Conservation (phyloP, 805 yeast genomes). For the Starmerella powellii region DNA sequence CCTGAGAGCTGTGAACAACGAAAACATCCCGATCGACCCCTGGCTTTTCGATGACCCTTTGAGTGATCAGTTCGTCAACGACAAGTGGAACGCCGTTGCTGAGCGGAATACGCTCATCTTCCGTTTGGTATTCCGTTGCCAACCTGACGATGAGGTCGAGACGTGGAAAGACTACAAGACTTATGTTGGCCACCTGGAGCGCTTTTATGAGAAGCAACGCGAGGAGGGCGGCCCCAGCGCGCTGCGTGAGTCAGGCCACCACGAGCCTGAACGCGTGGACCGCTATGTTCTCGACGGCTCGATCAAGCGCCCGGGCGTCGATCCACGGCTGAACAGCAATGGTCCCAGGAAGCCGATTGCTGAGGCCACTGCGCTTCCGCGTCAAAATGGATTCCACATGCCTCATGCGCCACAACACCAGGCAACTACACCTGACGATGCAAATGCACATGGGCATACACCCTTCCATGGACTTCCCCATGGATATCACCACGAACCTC, state of each 20-base stretch:
- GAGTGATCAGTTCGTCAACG: constrained; percentile 68
- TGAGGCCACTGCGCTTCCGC: too few species aligned
- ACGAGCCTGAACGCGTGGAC: constrained; percentile 23
- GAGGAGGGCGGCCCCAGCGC: constrained; percentile 43
- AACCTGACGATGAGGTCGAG: constrained; percentile 85
- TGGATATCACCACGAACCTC: too few species aligned
- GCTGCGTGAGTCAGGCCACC: constrained; percentile 16
- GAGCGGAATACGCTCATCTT: constrained; percentile 69
- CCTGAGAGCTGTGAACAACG: constrained; percentile 22
- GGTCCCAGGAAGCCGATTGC: background rate
- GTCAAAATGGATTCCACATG: background rate
- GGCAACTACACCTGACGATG: too few species aligned
- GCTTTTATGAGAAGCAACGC: constrained; percentile 35
- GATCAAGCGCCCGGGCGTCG: constrained; percentile 9
- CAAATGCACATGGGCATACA: too few species aligned
- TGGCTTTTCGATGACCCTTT: constrained; percentile 81
- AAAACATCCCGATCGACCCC: constrained; percentile 60
- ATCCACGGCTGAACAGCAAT: background rate
- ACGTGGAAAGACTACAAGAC: constrained; percentile 84
- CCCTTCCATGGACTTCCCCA: too few species aligned
- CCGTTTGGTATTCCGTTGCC: constrained; percentile 79
- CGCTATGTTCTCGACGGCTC: constrained; percentile 17
- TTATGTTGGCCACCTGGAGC: constrained; percentile 34
- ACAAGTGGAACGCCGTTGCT: constrained; percentile 69
- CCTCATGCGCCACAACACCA: too few species aligned